Evolutionary conservation across 78 protist species (phyloP).

Genomic region (Neovahlkampfia damariscottae): DNA sequence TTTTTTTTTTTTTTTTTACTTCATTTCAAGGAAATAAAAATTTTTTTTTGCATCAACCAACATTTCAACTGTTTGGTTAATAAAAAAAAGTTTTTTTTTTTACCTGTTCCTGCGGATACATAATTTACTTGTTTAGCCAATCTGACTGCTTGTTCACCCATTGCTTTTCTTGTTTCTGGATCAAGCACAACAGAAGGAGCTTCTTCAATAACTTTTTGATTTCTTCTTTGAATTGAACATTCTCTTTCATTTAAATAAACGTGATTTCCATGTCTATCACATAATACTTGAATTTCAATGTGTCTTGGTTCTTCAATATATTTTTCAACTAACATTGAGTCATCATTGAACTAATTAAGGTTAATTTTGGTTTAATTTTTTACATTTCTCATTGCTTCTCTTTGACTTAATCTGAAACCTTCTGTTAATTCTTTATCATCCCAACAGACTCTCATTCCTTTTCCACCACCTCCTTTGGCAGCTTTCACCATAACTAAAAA

Average conservation of each 20-base stretch:
- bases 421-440: constrained; percentile 62
- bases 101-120: constrained; percentile 88
- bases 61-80: constrained; percentile 94
- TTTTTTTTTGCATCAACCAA: constrained; percentile 58
- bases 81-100: too few relatives aligned
- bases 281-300: constrained; percentile 88
- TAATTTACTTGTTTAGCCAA: constrained; percentile 77
- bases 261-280: constrained; percentile 61
- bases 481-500: constrained; percentile 97
- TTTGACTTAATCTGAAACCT: constrained; percentile 43
- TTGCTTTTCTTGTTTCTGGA: constrained; percentile 45
- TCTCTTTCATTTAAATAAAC: constrained; percentile 77
- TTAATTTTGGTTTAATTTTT: too few relatives aligned
- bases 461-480: constrained; percentile 92
- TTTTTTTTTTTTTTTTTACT: too few relatives aligned
- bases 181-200: constrained; percentile 62
- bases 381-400: constrained; percentile 11
- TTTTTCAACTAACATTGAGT: constrained; percentile 77
- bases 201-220: constrained; percentile 84
- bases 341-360: constrained; percentile 79
- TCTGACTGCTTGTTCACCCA: constrained; percentile 74
- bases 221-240: constrained; percentile 87
- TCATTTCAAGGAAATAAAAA: constrained; percentile 94
- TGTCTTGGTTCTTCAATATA: constrained; percentile 89
- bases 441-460: constrained; percentile 79